Conservation (phyloP, 768 basidiomycete genomes). For the Boletus sp. region DNA sequence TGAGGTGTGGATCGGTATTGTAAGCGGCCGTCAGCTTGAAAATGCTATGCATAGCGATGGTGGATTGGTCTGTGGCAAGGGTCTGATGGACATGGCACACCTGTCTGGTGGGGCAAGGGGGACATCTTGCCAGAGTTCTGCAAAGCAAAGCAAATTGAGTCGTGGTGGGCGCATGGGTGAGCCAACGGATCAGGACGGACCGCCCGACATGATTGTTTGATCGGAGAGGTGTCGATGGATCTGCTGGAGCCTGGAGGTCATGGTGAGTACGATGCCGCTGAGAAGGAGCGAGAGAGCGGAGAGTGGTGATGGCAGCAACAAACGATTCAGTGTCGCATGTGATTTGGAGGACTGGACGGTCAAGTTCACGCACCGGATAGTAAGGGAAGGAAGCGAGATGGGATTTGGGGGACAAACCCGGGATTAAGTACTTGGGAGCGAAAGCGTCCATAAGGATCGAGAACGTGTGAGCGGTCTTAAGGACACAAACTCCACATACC, state of each 20-base stretch:
- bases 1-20: conserved; percentile 69
- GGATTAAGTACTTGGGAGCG: conserved; percentile 4
- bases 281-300: too few relatives aligned
- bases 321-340: conserved; percentile 15
- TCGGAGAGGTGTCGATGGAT: conserved; percentile 50
- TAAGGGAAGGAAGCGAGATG: background rate
- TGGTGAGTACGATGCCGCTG: conserved; percentile 22
- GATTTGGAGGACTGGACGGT: conserved; percentile 11
- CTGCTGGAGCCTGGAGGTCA: conserved; percentile 61
- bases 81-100: conserved; percentile 34
- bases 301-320: background rate
- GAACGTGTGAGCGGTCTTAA: background rate
- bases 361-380: background rate
- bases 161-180: background rate
- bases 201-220: conserved; percentile 47
- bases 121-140: conserved; percentile 73
- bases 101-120: conserved; percentile 85
- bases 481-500: background rate
- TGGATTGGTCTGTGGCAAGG: conserved; percentile 1
- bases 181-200: conserved; percentile 36
- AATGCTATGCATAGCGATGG: conserved; percentile 49
- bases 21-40: conserved; percentile 89
- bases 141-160: conserved; percentile 4
- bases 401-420: too few relatives aligned
- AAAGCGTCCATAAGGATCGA: background rate